Base-by-base conservation (phyloP, 2,329 filamentous ascomycete species). In the Fonsecaea nubica region DNA sequence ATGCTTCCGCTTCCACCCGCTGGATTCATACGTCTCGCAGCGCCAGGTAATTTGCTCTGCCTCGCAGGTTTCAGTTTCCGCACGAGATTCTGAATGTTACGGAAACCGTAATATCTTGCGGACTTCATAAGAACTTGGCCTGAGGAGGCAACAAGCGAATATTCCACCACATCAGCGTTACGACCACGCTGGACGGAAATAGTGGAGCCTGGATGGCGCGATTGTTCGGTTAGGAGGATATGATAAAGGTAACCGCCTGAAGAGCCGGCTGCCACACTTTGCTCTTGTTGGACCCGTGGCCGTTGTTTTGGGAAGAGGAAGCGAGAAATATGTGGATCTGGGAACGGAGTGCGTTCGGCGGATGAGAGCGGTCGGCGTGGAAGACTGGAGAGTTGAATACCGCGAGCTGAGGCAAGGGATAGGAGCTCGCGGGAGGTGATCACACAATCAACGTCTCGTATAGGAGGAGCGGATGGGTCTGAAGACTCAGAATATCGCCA, bases 31-130 rank as follows among this genome's bases (percentile, higher is more conserved):
- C 86, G 15, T 77, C 81, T 5, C 82, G 83, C 89, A 1, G 88
- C 91, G 1, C 92, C 93, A 0, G 93, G 92, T 82, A 97, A 89
- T 64, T 91, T 87, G 52, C 91, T 94, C 5, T 86, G 83, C 64
- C 87, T 89, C 0, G 90, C 87, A 0, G 95, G 95, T 77, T 96
- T 96, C 56, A 99, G 80, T 68, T 90, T 89, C n/a, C 95, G 89
- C 15, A 99, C 95, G 4, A 99, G 86, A 75, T 99, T 99, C 78
- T 98, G 95, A 69, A 99, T 99, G 75, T 99, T 99, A 60, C 95
- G 87, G 83, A 99, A 99, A 5, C 95, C 95, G 77, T 99, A 99
- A 79, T 94, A 99, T 59, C 95, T 89, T 3, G 94, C 94, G 21
- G 92, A 90, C 76, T 88, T 91, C 80, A 96, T 88, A 2, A 96